A percentile compares a stretch with the other conserved stretches of the same genome.
Conservation (phyloP, 257 asterid genomes). For the Nyctanthes arbortristis region DNA sequence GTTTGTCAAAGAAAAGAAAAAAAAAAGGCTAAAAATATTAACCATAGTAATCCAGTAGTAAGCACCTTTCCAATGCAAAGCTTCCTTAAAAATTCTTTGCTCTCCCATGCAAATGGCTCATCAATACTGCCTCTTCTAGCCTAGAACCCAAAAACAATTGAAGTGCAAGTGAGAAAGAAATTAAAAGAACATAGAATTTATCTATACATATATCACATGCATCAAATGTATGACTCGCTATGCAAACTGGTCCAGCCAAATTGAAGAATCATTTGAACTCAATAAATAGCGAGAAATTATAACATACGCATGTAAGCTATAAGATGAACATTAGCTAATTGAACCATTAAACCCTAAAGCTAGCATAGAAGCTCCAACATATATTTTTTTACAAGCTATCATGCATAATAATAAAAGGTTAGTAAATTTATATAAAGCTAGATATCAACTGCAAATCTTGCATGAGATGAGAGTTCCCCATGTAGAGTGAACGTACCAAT, state of each 20-base stretch:
- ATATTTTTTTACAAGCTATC: background rate
- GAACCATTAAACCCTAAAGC: background rate
- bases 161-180: background rate
- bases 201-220: background rate
- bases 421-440: background rate
- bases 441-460: background rate
- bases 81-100: constrained; percentile 87
- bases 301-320: background rate
- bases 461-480: background rate
- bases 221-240: background rate
- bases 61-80: constrained; percentile 89
- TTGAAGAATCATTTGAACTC: background rate
- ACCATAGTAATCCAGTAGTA: constrained; percentile 14
- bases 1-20: background rate
- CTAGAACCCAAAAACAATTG: constrained; percentile 30
- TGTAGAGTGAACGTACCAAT: constrained; percentile 52
- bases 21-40: background rate
- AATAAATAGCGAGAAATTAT: background rate
- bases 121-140: constrained; percentile 87
- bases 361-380: background rate
- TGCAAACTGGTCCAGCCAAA: background rate
- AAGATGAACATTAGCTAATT: background rate
- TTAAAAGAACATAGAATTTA: background rate
- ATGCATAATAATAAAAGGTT: too few species aligned
- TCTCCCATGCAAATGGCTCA: constrained; percentile 98